phyloP scores from a whole-genome alignment of 164 flowering plant species.

The Chloranthus sessilifolius region DNA sequence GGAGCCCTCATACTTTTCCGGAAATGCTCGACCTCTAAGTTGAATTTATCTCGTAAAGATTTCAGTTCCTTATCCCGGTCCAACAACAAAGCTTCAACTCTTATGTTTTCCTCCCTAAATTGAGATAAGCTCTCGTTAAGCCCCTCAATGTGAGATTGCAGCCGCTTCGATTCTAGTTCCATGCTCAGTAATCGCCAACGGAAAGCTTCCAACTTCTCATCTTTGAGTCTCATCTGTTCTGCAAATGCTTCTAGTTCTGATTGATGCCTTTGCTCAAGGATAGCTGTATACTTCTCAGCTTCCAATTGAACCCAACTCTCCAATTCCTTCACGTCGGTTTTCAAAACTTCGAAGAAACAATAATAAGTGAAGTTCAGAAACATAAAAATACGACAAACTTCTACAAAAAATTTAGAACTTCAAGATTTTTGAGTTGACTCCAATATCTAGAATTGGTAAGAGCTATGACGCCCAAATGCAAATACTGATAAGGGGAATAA shows the following conservation, averaged over 20 bases:
- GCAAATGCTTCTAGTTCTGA: conserved; percentile 72
- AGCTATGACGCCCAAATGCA: too few species aligned
- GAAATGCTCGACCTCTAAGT: conserved; percentile 16
- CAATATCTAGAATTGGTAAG: too few species aligned
- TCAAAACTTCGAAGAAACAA: conserved; percentile 18
- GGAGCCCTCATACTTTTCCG: conserved; percentile 20
- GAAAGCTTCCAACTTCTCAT: conserved; percentile 73
- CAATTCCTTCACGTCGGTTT: conserved; percentile 37
- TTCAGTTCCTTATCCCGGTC: conserved; percentile 54
- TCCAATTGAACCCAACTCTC: conserved; percentile 50
- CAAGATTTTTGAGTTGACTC: too few species aligned
- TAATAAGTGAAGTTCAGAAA: conserved; percentile 6
- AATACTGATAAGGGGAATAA: too few species aligned
- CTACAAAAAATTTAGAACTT: too few species aligned
- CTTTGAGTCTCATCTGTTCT: conserved; percentile 74
- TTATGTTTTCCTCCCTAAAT: conserved; percentile 50
- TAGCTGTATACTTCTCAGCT: conserved; percentile 44
- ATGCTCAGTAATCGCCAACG: conserved; percentile 66
- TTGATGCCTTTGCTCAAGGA: conserved; percentile 57
- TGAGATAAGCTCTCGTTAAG: conserved; percentile 43
- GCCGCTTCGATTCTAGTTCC: conserved; percentile 74
- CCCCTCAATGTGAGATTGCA: conserved; percentile 58
- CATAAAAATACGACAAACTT: background rate
- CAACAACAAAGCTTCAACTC: conserved; percentile 45
- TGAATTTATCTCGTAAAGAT: conserved; percentile 39